A percentile compares a stretch with the other conserved stretches of the same genome.
These are phyloP conservation scores for Neurospora crassa DNA, from an alignment of 2,329 filamentous ascomycete genomes.

Conservation along the genomic window DNA sequence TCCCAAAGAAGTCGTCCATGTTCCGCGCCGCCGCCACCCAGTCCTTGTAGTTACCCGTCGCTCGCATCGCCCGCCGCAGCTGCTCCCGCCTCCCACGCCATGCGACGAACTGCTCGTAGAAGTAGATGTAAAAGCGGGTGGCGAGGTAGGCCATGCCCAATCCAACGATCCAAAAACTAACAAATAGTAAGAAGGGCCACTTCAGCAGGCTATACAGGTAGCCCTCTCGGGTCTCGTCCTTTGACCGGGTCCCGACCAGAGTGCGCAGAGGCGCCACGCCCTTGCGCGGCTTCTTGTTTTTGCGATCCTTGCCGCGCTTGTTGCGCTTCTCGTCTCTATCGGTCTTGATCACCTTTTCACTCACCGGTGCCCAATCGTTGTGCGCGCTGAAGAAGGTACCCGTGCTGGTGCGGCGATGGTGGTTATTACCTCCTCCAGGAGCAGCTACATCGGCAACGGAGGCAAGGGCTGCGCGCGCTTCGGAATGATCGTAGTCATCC, in stretches of 20 bases:
- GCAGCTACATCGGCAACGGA: slow-evolving; percentile 27
- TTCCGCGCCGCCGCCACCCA: slow-evolving; percentile 75
- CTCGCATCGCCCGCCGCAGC: slow-evolving; percentile 61
- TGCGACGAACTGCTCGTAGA: slow-evolving; percentile 84
- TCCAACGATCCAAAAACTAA: slow-evolving; percentile 70
- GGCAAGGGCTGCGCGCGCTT: slow-evolving; percentile 22
- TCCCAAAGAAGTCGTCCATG: slow-evolving; percentile 73
- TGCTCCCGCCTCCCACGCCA: slow-evolving; percentile 74
- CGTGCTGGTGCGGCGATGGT: slow-evolving; percentile 7
- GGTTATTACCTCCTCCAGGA: slow-evolving; percentile 2
- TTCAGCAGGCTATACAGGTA: slow-evolving; percentile 83
- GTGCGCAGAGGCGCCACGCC: slow-evolving; percentile 28
- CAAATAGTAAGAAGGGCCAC: slow-evolving; percentile 78
- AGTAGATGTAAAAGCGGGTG: slow-evolving; percentile 79
- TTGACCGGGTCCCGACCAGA: slow-evolving; percentile 49
- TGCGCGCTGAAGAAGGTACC: slow-evolving; percentile 70
- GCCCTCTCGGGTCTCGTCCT: slow-evolving; percentile 90
- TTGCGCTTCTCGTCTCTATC: slow-evolving; percentile 5
- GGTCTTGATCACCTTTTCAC: slow-evolving; percentile 50
- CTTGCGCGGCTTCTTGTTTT: slow-evolving; percentile 21
- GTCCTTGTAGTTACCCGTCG: slow-evolving; percentile 65
- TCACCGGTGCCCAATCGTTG: slow-evolving; percentile 91
- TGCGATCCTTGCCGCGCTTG: slow-evolving; percentile 1
- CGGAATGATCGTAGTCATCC: not conserved
- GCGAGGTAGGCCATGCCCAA: slow-evolving; percentile 66